phyloP scores from a whole-genome alignment of 2,329 filamentous ascomycete species.

The Byssothecium circinans region DNA sequence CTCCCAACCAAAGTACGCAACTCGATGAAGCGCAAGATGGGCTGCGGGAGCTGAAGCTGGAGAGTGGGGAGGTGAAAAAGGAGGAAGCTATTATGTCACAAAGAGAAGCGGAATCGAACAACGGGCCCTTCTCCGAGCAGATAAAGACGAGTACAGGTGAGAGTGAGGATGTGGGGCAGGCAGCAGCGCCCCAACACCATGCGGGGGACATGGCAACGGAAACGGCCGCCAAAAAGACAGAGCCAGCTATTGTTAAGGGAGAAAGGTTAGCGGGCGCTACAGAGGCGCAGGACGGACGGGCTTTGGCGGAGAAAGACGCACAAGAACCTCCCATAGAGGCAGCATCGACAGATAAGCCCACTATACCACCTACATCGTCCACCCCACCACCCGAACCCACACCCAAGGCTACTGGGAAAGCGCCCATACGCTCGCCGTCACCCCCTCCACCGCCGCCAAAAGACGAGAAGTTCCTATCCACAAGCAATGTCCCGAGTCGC shows the following conservation, averaged over 20 bases:
- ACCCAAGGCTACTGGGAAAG: slow-evolving; percentile 32
- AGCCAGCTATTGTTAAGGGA: slow-evolving; percentile 4
- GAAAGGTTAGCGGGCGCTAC: no score
- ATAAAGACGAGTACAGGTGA: slow-evolving; percentile 5
- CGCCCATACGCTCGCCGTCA: slow-evolving; percentile 35
- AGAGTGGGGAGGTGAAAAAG: slow-evolving; percentile 14
- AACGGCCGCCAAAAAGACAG: background rate
- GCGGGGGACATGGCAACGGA: slow-evolving; percentile 3
- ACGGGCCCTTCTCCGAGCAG: background rate
- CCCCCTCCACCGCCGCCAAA: slow-evolving; percentile 55
- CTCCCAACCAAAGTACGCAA: slow-evolving; percentile 34
- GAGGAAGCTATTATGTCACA: slow-evolving; percentile 4
- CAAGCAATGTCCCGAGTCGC: slow-evolving; percentile 46
- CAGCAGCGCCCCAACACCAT: slow-evolving; percentile 7
- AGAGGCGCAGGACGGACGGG: background rate
- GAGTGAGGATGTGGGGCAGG: slow-evolving; percentile 27
- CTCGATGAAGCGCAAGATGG: slow-evolving; percentile 28
- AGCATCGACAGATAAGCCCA: no score
- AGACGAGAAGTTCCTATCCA: slow-evolving; percentile 54
- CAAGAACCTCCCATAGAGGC: no score
- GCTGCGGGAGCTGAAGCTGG: slow-evolving; percentile 22
- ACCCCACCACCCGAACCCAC: slow-evolving; percentile 25
- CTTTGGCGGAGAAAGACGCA: background rate
- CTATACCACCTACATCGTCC: slow-evolving; percentile 5
- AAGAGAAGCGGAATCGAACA: slow-evolving; percentile 1